Base-by-base conservation (phyloP, 2,329 filamentous ascomycete genomes). In the Cercospora janseana region DNA sequence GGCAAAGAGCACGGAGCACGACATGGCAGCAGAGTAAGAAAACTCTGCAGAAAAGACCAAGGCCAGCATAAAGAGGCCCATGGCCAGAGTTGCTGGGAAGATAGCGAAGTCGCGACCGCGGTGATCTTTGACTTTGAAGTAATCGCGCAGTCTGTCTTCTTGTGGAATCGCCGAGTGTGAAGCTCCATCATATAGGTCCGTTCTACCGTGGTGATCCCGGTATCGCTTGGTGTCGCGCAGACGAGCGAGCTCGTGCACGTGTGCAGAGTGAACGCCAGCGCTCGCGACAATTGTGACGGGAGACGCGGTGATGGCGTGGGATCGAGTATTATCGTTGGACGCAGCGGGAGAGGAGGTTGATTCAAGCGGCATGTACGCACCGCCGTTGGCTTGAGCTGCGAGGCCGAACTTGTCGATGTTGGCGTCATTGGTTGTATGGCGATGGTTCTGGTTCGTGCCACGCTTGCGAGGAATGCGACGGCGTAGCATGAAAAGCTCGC, bases 161-260 rank as follows among this genome's bases (percentile, higher is more conserved):
- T 32, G 46, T 21, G 41, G 41, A n/a, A 18, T 43, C 44, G 16
- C 21, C 28, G 37, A 34, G 8, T 40, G 20, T 40, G 35, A 4
- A 13, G 35, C 35, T 40, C 35, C 26, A 23, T 23, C 35, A 40
- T 40, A 15, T 40, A 26, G 35, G 35, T 40, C 35, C 21, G 42
- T 13, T 55, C 55, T 60, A 35, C 61, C 60, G 42, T 61, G 60
- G 51, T 63, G 61, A 43, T 63, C 60, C 26, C 57, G 51, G 51
- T 54, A 56, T 43, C 53, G 51, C 16, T 56, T 37, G 32, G 57
- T 55, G 35, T 60, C 53, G 13, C 32, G 34, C 44, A 24, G 20
- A 20, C 32, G 37, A 1, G 31, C 24, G n/a, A 27, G 3, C 16
- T 46, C 21, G 13, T 23, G 32, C 15, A 24, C 16, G 21, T 27